Evolutionary conservation across 2,329 filamentous ascomycete species (phyloP).

Genomic region (Aspergillus brasiliensis): DNA sequence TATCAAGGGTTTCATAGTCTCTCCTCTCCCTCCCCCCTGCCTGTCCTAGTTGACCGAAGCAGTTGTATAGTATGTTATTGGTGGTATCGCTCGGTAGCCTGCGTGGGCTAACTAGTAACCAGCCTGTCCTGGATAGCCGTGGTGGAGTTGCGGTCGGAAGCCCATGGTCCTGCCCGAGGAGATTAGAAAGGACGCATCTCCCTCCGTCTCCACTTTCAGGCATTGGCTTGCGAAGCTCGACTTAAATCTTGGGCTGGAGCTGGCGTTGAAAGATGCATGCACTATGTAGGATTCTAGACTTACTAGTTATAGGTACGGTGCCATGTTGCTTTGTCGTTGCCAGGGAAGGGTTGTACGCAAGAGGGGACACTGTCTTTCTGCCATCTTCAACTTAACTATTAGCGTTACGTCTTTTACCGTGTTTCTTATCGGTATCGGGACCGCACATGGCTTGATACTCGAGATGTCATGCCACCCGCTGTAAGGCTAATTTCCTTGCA

Average conservation of each 20-base stretch:
- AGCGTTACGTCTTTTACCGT: neutral
- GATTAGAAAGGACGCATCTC: neutral
- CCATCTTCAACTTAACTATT: neutral
- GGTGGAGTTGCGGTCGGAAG: slow-evolving; percentile 7
- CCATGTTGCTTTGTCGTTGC: neutral
- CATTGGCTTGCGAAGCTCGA: slow-evolving; percentile 2
- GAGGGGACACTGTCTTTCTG: neutral
- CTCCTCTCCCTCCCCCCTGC: neutral
- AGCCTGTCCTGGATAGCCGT: slow-evolving; percentile 4
- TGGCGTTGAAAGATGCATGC: neutral
- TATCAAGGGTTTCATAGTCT: slow-evolving; percentile 2
- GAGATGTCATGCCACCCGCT: slow-evolving; percentile 5
- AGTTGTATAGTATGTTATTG: neutral
- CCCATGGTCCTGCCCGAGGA: slow-evolving; percentile 6
- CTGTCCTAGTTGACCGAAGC: neutral
- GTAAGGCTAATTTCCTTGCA: neutral
- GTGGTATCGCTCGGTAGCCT: neutral
- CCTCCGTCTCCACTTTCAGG: slow-evolving; percentile 9
- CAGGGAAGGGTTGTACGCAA: neutral
- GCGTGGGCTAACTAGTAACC: slow-evolving; percentile 5
- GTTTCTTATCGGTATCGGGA: neutral
- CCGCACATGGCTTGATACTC: neutral
- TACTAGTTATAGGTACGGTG: neutral
- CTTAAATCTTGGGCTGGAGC: neutral
- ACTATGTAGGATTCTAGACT: neutral